Conservation (phyloP, 2,329 filamentous ascomycete species). For the Pseudogymnoascus sp. region DNA sequence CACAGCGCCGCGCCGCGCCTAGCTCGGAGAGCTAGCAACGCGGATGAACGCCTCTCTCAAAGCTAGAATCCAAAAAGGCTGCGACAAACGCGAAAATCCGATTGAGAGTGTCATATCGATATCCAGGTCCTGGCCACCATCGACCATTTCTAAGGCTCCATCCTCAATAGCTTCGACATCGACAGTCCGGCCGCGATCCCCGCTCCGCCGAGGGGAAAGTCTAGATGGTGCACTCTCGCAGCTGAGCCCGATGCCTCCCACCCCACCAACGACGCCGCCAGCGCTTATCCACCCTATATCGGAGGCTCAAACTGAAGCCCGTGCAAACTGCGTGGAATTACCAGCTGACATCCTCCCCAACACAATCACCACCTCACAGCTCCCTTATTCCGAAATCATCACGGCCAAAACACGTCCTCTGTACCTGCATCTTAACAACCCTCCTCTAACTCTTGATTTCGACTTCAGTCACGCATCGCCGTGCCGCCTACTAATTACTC, state of each 20-base stretch:
- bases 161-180: conserved; percentile 13
- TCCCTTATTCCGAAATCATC: conserved; percentile 13
- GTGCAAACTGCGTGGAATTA: background rate
- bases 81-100: background rate
- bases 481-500: conserved; percentile 12
- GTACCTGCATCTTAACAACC: conserved; percentile 10
- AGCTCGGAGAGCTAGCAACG: conserved; percentile 11
- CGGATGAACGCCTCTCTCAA: conserved; percentile 15
- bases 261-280: conserved; percentile 14
- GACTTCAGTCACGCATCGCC: conserved; percentile 15
- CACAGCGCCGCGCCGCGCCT: conserved; percentile 5
- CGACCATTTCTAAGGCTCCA: background rate
- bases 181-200: conserved; percentile 11
- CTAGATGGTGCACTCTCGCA: background rate
- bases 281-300: background rate
- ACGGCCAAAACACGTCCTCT: conserved; percentile 12
- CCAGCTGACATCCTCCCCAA: background rate
- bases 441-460: conserved; percentile 11
- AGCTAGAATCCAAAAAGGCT: background rate
- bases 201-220: background rate
- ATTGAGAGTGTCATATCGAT: background rate
- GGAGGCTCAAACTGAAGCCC: background rate
- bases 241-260: conserved; percentile 11
- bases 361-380: background rate
- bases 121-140: conserved; percentile 10